Percentiles rank a stretch among this genome's conserved stretches.
Evolutionary conservation across 78 protist species (phyloP).

Genomic region (Speleostelium caveatum): DNA sequence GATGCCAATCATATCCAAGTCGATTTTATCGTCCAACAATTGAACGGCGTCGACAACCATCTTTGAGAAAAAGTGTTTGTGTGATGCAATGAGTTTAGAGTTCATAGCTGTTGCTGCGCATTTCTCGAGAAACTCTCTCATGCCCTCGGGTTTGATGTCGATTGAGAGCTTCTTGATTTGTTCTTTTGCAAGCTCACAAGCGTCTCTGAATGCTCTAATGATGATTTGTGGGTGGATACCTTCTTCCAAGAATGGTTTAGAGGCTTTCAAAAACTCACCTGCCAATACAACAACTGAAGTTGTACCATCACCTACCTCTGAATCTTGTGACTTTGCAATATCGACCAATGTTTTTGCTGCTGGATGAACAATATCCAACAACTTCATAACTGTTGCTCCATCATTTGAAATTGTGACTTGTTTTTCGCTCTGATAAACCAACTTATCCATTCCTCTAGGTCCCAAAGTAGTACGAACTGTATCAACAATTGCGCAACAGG

Average conservation of each 20-base stretch:
- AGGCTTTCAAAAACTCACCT: conserved; percentile 95
- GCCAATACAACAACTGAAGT: conserved; percentile 99
- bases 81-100: conserved; percentile 96
- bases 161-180: conserved; percentile 55
- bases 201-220: conserved; percentile 91
- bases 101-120: conserved; percentile 98
- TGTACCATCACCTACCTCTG: conserved; percentile 99
- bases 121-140: conserved; percentile 87
- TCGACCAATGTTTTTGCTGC: conserved; percentile 99
- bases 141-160: conserved; percentile 54
- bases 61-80: conserved; percentile 95
- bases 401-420: conserved; percentile 98
- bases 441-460: conserved; percentile 98
- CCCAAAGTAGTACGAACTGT: conserved; percentile 90
- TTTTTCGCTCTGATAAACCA: conserved; percentile 81
- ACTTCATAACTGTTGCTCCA: conserved; percentile 99
- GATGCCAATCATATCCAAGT: conserved; percentile 97
- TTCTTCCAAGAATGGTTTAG: conserved; percentile 98
- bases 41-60: conserved; percentile 98
- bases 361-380: conserved; percentile 99
- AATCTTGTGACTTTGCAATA: conserved; percentile 98
- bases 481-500: conserved; percentile 93
- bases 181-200: conserved; percentile 82
- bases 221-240: conserved; percentile 98
- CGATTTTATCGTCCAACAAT: conserved; percentile 85